Evolutionary conservation across 2,329 filamentous ascomycete genomes (phyloP).

Genomic region (Fusarium albosuccineum): DNA sequence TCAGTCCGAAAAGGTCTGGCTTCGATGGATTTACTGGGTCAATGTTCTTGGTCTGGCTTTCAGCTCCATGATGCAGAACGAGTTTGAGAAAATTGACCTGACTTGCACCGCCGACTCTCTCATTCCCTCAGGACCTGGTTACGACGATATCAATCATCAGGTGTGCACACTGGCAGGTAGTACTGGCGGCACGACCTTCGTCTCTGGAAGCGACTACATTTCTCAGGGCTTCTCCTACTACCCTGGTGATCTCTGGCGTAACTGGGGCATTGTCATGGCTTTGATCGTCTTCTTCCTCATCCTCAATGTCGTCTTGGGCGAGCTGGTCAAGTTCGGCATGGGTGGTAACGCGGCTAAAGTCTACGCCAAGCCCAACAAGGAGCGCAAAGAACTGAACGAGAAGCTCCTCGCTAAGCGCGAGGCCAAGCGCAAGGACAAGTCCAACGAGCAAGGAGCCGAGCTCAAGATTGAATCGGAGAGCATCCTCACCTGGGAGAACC

Average conservation of each 20-base stretch:
- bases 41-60: slow-evolving; percentile 83
- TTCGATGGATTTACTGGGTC: slow-evolving; percentile 85
- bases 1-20: slow-evolving; percentile 78
- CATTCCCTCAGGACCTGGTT: slow-evolving; percentile 77
- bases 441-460: slow-evolving; percentile 61
- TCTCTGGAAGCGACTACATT: slow-evolving; percentile 79
- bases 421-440: slow-evolving; percentile 62
- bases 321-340: slow-evolving; percentile 81
- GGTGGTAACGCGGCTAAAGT: slow-evolving; percentile 86
- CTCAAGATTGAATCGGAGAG: slow-evolving; percentile 71
- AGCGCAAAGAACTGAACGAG: slow-evolving; percentile 75
- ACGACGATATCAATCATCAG: slow-evolving; percentile 79
- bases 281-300: slow-evolving; percentile 82
- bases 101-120: slow-evolving; percentile 77
- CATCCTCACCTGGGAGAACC: slow-evolving; percentile 87
- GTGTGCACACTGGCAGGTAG: slow-evolving; percentile 86
- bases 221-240: slow-evolving; percentile 75
- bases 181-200: slow-evolving; percentile 70
- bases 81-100: slow-evolving; percentile 78
- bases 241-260: slow-evolving; percentile 79
- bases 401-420: slow-evolving; percentile 71
- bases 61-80: slow-evolving; percentile 85
- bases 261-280: slow-evolving; percentile 83
- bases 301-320: slow-evolving; percentile 82
- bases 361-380: slow-evolving; percentile 77